Evolutionary conservation across 768 basidiomycete species (phyloP), one percentile per base, ranked within the genome.

Genomic region (Amanita rimosa): DNA sequence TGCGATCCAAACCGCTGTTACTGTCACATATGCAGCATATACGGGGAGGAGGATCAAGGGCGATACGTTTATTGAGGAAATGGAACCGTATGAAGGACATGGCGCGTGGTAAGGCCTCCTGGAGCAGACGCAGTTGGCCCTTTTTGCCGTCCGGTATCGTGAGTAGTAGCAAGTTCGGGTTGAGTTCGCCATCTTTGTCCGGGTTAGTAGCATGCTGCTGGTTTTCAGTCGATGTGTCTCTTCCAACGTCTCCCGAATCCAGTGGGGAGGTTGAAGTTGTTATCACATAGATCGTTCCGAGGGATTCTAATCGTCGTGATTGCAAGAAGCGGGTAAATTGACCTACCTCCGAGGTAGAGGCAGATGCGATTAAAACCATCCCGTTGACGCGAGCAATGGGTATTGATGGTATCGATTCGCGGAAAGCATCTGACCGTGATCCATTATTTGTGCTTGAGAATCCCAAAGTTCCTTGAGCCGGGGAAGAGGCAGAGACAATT

Each of bases 21-120:
- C 84, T 83, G 0, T 67, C 68, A 80, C 63, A 53, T 78, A 78
- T 0, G 81, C 58, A 55, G 0, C 40, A 35, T 14, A 49, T 42
- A 14, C 39, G 27, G 14, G 16, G 21, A n/a, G n/a, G n/a, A 3
- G 11, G 24, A 9, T 17, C 11, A 19, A 17, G 13, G n/a, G 6
- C 13, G 4, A 4, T 6, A 7, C 54, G 37, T 1, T 88, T 65
- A 10, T 71, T 62, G 51, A 19, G 1, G 54, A 54, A 26, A 27
- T 27, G 27, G 7, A 9, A 9, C 27, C 27, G 27, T 27, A 79
- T 71, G 56, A 79, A 84, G 1, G 57, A 55, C 45, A 76, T 64
- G 1, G 75, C 62, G 6, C 54, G 60, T 0, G 82, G 78, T 0
- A 89, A 63, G 1, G 38, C 40, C 2, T 41, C 39, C 42, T 49